A percentile compares a stretch with the other conserved stretches of the same genome.
Conservation (phyloP, 2,329 filamentous ascomycete genomes). For the Colletotrichum lindemuthianum region DNA sequence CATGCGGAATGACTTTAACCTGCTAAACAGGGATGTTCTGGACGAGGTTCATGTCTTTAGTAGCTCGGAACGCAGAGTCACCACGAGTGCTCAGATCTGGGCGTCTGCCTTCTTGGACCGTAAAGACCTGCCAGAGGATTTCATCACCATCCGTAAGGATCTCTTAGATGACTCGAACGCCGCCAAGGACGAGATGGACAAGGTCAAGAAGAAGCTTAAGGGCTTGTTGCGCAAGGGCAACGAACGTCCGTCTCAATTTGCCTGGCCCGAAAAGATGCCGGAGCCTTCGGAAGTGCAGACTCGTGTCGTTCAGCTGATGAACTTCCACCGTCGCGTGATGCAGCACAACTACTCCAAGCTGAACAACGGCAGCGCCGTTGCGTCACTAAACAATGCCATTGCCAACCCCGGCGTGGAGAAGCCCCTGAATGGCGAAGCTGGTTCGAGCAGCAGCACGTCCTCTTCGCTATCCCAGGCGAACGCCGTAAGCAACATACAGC, state of each 20-base stretch:
- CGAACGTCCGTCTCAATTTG: conserved; percentile 92
- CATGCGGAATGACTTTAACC: conserved; percentile 92
- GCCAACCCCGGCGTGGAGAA: conserved; percentile 62
- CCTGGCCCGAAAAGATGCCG: conserved; percentile 96
- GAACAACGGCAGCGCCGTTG: conserved; percentile 69
- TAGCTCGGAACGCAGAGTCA: conserved; percentile 93
- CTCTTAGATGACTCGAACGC: conserved; percentile 97
- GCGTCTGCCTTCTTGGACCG: conserved; percentile 87
- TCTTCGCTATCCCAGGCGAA: conserved; percentile 69
- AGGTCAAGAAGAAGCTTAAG: conserved; percentile 99
- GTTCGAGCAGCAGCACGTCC: conserved; percentile 50
- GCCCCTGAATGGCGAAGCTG: conserved; percentile 49
- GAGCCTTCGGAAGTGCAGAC: conserved; percentile 94
- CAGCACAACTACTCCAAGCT: conserved; percentile 90
- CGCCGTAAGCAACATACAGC: conserved; percentile 77
- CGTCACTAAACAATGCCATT: conserved; percentile 68
- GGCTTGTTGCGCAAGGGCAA: conserved; percentile 90
- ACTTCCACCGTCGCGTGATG: conserved; percentile 96
- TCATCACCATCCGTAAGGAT: conserved; percentile 92
- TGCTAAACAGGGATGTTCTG: conserved; percentile 91
- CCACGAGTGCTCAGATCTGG: conserved; percentile 96
- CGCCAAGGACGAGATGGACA: conserved; percentile 99
- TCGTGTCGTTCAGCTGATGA: conserved; percentile 95
- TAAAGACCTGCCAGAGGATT: conserved; percentile 85
- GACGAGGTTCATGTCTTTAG: conserved; percentile 96